phyloP scores from a whole-genome alignment of 306 rosid genomes.

The Betula pendula region DNA sequence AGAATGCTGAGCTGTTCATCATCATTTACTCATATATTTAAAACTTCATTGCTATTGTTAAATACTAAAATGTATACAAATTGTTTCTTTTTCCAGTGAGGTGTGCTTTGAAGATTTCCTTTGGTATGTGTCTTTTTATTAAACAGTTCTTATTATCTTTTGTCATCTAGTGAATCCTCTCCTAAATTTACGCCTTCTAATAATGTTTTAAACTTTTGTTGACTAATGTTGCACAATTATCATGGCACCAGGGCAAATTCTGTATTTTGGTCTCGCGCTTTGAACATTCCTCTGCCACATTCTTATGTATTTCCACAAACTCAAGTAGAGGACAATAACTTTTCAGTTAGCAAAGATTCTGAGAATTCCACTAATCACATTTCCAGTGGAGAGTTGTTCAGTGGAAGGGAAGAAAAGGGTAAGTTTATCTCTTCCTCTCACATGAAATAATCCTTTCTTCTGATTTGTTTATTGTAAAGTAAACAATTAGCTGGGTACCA shows the following conservation, averaged over 20 bases:
- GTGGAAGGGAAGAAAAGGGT: conserved; percentile 49
- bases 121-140: conserved; percentile 57
- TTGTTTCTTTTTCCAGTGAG: conserved; percentile 60
- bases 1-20: neutral
- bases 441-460: neutral
- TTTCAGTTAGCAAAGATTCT: conserved; percentile 25
- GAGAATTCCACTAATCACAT: conserved; percentile 24
- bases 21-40: neutral
- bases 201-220: conserved; percentile 25
- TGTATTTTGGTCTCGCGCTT: conserved; percentile 89
- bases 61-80: conserved; percentile 5
- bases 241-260: conserved; percentile 81
- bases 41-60: neutral
- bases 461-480: neutral
- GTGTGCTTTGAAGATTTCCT: conserved; percentile 92
- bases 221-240: conserved; percentile 34
- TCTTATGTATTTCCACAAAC: conserved; percentile 78
- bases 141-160: conserved; percentile 18
- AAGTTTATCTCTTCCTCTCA: conserved; percentile 7
- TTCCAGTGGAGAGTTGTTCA: conserved; percentile 24
- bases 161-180: conserved; percentile 8
- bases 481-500: conserved; percentile 10
- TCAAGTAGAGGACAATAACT: conserved; percentile 42
- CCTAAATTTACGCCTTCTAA: conserved; percentile 3
- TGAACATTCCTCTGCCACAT: conserved; percentile 84